Evolutionary conservation across 1,139 yeast genomes (phyloP).

Genomic region (Lodderomyces beijingensis): DNA sequence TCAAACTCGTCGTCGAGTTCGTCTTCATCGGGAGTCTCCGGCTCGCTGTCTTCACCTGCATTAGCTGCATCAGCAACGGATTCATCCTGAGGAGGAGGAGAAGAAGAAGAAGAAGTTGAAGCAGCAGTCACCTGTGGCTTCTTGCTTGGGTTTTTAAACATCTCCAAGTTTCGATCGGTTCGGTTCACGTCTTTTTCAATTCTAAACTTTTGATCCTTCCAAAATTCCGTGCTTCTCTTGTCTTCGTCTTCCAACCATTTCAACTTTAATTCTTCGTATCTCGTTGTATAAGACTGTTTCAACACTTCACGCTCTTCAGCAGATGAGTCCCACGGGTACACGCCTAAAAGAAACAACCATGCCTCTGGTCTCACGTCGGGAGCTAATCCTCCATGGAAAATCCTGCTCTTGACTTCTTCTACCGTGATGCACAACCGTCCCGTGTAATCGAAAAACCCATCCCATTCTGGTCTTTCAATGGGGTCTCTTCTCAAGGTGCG

Average conservation of each 20-base stretch:
- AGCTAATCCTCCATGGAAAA: conserved; percentile 87
- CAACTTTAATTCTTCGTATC: conserved; percentile 63
- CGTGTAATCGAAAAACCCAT: conserved; percentile 68
- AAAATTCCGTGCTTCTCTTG: conserved; percentile 61
- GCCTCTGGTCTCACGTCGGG: conserved; percentile 61
- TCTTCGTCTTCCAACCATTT: conserved; percentile 62
- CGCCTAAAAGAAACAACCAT: conserved; percentile 81
- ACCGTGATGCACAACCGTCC: conserved; percentile 74
- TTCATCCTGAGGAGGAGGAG: too few relatives aligned
- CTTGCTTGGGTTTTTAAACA: conserved; percentile 44
- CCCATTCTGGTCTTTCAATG: conserved; percentile 75
- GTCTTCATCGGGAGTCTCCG: conserved; percentile 44
- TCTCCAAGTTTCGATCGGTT: conserved; percentile 73
- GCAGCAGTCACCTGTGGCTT: conserved; percentile 14
- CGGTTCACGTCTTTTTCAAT: conserved; percentile 93
- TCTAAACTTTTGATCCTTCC: conserved; percentile 84
- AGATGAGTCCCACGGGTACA: conserved; percentile 87
- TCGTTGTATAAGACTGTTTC: conserved; percentile 51
- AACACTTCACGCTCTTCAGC: conserved; percentile 61
- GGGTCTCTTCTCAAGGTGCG: conserved; percentile 63
- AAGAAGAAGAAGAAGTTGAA: too few relatives aligned
- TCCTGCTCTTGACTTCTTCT: conserved; percentile 70
- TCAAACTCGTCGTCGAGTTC: conserved; percentile 47
- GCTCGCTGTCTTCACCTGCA: too few relatives aligned
- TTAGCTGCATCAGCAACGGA: too few relatives aligned